Evolutionary conservation across 2,329 filamentous ascomycete species (phyloP).

Genomic region (Aspergillus flavus): DNA sequence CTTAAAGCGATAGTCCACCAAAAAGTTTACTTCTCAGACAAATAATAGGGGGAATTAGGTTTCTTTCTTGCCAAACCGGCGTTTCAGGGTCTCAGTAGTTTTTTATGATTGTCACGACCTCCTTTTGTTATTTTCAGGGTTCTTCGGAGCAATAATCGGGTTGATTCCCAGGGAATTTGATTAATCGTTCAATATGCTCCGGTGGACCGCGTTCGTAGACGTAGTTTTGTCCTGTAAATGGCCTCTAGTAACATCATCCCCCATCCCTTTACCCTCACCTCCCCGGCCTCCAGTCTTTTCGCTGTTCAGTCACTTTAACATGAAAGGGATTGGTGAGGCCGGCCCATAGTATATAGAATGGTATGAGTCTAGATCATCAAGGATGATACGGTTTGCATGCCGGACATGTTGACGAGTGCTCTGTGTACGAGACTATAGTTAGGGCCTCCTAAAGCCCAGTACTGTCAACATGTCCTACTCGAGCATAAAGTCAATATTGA

Average conservation of each 20-base stretch:
- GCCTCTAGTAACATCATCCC: background rate
- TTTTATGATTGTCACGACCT: conserved; percentile 25
- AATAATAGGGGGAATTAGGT: conserved; percentile 30
- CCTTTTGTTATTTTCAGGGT: conserved; percentile 20
- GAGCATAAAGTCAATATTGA: background rate
- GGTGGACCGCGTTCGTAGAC: conserved; percentile 14
- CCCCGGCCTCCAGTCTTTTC: background rate
- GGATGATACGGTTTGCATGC: background rate
- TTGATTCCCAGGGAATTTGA: conserved; percentile 14
- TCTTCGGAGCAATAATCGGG: conserved; percentile 33
- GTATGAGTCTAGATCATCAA: background rate
- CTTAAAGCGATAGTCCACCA: conserved; percentile 27
- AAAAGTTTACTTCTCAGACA: conserved; percentile 19
- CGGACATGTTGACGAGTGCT: background rate
- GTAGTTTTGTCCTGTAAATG: background rate
- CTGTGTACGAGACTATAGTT: too few relatives aligned
- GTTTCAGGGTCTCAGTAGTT: conserved; percentile 31
- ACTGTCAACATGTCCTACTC: background rate
- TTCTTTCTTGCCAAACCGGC: conserved; percentile 23
- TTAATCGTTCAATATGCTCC: conserved; percentile 30
- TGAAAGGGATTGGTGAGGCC: background rate
- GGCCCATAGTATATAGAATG: background rate
- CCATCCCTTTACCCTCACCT: background rate
- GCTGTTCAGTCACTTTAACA: background rate
- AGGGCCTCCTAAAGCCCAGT: too few relatives aligned